Conservation (phyloP, 1,139 yeast species). For the Debaryomyces udenii region DNA sequence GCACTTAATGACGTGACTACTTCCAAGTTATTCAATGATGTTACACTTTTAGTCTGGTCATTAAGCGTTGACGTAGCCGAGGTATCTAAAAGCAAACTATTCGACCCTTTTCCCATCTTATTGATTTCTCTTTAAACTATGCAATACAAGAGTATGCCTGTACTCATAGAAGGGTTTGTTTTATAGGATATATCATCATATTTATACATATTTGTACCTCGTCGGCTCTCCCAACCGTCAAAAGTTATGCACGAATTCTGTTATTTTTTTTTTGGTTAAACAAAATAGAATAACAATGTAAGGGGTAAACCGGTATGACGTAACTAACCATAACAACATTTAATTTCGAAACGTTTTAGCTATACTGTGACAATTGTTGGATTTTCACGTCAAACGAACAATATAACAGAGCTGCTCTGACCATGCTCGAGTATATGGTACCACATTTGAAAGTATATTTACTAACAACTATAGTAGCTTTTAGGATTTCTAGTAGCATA, state of each 20-base stretch:
- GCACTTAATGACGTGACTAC: constrained; percentile 10
- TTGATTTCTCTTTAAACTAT: not conserved
- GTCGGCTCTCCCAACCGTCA: not conserved
- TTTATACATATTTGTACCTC: too few species aligned
- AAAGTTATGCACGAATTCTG: constrained; percentile 2
- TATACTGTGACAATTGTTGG: too few species aligned
- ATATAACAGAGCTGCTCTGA: too few species aligned
- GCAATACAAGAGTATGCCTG: too few species aligned
- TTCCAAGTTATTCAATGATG: constrained; percentile 7
- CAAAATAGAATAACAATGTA: constrained; percentile 7
- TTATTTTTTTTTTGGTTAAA: not conserved
- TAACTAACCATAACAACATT: constrained; percentile 1
- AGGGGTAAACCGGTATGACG: constrained; percentile 9
- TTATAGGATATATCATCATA: too few species aligned
- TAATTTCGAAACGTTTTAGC: too few species aligned
- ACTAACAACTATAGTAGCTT: too few species aligned
- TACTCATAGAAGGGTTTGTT: too few species aligned
- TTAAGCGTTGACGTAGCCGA: constrained; percentile 3
- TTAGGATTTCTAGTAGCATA: too few species aligned
- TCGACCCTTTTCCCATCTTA: constrained; percentile 1
- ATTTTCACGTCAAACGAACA: too few species aligned
- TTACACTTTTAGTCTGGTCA: constrained; percentile 1
- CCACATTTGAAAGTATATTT: too few species aligned
- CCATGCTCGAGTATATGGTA: too few species aligned
- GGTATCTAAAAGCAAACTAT: constrained; percentile 4